Conservation (phyloP, 202 grass and related monocot species). For the Schoenoplectus tabernaemontani region DNA sequence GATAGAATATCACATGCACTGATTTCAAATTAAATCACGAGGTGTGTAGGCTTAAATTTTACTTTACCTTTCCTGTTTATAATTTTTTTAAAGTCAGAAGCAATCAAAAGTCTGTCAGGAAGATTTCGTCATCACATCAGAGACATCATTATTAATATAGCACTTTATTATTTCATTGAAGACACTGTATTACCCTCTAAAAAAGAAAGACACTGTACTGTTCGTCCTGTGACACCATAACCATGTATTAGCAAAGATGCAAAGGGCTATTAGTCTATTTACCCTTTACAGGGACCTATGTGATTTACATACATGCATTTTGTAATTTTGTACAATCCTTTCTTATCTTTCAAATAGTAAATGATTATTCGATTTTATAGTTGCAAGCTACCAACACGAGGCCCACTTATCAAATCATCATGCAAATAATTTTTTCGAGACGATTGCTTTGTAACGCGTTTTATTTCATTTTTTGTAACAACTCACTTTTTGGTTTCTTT, state of each 20-base stretch:
- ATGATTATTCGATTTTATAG: neutral
- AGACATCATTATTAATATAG: conserved; percentile 26
- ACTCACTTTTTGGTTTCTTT: too few relatives aligned
- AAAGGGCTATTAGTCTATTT: neutral
- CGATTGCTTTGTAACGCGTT: neutral
- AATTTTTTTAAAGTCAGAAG: conserved; percentile 13
- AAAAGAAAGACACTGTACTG: conserved; percentile 19
- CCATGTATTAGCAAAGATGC: neutral
- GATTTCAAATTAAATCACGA: conserved; percentile 29
- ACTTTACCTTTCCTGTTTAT: neutral
- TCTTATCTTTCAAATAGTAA: neutral
- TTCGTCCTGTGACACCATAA: neutral
- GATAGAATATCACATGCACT: neutral
- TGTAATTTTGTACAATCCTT: neutral
- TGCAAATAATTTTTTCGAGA: neutral
- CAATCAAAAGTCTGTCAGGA: conserved; percentile 21
- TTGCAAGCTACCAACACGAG: neutral
- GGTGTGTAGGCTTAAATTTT: neutral
- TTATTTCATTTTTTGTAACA: too few relatives aligned
- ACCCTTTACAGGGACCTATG: too few relatives aligned
- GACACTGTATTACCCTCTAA: too few relatives aligned
- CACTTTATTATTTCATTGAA: conserved; percentile 25
- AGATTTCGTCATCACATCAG: conserved; percentile 22
- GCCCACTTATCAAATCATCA: neutral
- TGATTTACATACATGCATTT: too few relatives aligned